These are phyloP conservation scores for Aspergillus bombycis DNA, from an alignment of 2,329 filamentous ascomycete genomes.

Conservation along the genomic window DNA sequence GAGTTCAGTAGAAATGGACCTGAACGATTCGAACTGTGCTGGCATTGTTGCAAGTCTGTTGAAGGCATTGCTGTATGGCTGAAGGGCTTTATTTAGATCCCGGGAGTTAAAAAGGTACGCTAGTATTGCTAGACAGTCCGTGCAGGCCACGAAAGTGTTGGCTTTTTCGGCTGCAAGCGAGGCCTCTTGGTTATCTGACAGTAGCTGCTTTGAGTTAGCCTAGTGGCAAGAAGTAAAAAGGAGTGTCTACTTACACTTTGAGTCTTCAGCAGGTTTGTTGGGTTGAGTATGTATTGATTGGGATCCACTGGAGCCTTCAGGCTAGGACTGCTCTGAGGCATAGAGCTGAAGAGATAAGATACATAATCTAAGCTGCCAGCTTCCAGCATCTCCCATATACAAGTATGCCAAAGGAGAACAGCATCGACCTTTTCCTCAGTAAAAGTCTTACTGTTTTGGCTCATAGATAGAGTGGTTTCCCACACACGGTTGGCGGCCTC, in stretches of 20 bases:
- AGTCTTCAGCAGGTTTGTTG: slow-evolving; percentile 41
- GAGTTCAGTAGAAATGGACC: slow-evolving; percentile 55
- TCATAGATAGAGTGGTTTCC: slow-evolving; percentile 66
- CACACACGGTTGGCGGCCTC: slow-evolving; percentile 68
- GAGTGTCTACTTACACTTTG: slow-evolving; percentile 39
- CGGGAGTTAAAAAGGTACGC: slow-evolving; percentile 62
- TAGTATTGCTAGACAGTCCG: slow-evolving; percentile 67
- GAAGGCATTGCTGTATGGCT: slow-evolving; percentile 48
- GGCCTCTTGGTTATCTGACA: slow-evolving; percentile 60
- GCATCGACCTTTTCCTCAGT: slow-evolving; percentile 40
- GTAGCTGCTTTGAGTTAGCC: slow-evolving; percentile 58
- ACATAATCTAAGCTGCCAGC: slow-evolving; percentile 40
- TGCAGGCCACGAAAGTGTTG: slow-evolving; percentile 57
- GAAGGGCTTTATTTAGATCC: slow-evolving; percentile 41
- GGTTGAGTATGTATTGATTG: slow-evolving; percentile 25
- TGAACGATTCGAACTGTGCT: slow-evolving; percentile 36
- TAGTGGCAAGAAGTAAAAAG: slow-evolving; percentile 1
- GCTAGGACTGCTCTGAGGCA: slow-evolving; percentile 40
- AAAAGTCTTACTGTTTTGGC: slow-evolving; percentile 37
- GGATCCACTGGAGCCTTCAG: slow-evolving; percentile 31
- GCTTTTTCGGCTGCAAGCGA: slow-evolving; percentile 56
- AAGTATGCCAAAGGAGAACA: slow-evolving; percentile 61
- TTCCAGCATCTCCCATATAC: slow-evolving; percentile 69
- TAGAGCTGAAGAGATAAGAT: slow-evolving; percentile 43
- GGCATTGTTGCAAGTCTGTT: slow-evolving; percentile 47